Evolutionary conservation across 768 basidiomycete genomes (phyloP).

Genomic region (Macrolepiota albuminosa): DNA sequence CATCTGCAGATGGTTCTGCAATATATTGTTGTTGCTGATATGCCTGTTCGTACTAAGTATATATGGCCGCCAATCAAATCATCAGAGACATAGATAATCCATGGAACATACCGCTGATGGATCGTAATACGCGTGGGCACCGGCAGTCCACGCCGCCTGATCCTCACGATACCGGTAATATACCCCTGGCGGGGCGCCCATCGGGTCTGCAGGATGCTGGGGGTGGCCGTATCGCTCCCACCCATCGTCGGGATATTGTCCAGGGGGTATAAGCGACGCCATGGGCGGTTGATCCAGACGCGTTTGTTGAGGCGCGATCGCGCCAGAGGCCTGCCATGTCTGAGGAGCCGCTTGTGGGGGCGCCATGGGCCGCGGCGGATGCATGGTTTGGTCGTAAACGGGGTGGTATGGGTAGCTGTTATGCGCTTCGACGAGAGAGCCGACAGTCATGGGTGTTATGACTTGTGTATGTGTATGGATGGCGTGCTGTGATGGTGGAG

Average conservation of each 20-base stretch:
- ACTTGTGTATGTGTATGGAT: conserved; percentile 17
- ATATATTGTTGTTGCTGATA: conserved; percentile 57
- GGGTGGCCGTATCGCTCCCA: conserved; percentile 58
- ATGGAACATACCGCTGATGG: conserved; percentile 37
- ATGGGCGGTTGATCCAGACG: conserved; percentile 46
- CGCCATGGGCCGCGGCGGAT: conserved; percentile 36
- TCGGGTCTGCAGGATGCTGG: conserved; percentile 38
- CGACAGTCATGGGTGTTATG: conserved; percentile 24
- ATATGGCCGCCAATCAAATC: background rate
- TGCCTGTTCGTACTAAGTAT: conserved; percentile 46
- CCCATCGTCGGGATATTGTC: conserved; percentile 46
- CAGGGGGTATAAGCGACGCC: conserved; percentile 38
- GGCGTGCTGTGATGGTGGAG: conserved; percentile 14
- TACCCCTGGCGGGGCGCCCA: conserved; percentile 43
- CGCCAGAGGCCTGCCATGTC: conserved; percentile 58
- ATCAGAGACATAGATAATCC: background rate
- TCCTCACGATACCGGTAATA: conserved; percentile 65
- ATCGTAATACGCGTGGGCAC: conserved; percentile 52
- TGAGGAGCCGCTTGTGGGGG: conserved; percentile 49
- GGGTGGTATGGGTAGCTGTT: conserved; percentile 30
- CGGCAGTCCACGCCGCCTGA: conserved; percentile 43
- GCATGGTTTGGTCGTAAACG: conserved; percentile 29
- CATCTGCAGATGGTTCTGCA: conserved; percentile 40
- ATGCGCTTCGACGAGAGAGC: conserved; percentile 25
- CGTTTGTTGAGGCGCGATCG: conserved; percentile 63